These are phyloP conservation scores for Kodamaea plutei DNA, from an alignment of 1,139 yeast genomes.

Conservation along the genomic window DNA sequence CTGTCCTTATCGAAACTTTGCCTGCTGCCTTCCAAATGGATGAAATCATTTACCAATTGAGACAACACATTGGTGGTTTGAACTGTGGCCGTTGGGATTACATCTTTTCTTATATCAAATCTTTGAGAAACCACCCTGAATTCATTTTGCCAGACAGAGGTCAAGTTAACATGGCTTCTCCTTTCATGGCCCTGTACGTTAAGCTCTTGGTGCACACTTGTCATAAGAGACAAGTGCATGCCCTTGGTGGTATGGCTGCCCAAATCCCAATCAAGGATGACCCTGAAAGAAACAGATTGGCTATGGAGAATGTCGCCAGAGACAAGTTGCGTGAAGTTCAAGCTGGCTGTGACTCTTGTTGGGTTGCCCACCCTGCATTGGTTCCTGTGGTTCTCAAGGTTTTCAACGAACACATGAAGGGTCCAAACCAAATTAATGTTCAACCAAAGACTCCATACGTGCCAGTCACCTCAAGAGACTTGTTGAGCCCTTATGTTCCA, in stretches of 20 bases:
- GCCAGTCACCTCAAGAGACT: conserved; percentile 60
- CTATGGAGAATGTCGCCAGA: conserved; percentile 23
- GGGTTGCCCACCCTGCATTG: conserved; percentile 82
- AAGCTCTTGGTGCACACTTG: conserved; percentile 25
- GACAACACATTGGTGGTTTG: conserved; percentile 26
- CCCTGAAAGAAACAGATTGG: conserved; percentile 18
- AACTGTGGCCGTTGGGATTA: conserved; percentile 33
- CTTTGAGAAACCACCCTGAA: conserved; percentile 21
- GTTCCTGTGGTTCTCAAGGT: conserved; percentile 73
- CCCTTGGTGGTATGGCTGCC: conserved; percentile 32
- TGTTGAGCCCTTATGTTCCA: conserved; percentile 66
- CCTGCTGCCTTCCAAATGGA: conserved; percentile 32
- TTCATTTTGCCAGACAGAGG: conserved; percentile 25
- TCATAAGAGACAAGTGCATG: conserved; percentile 29
- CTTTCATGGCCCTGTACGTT: conserved; percentile 26
- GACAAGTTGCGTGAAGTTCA: conserved; percentile 55
- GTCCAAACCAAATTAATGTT: conserved; percentile 74
- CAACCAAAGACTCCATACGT: conserved; percentile 47
- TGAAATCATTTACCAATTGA: conserved; percentile 27
- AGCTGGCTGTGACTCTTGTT: conserved; percentile 78
- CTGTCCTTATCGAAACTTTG: conserved; percentile 28
- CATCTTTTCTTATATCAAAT: conserved; percentile 26
- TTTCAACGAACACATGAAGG: conserved; percentile 78
- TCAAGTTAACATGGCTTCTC: conserved; percentile 25
- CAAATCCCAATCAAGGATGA: conserved; percentile 29